Evolutionary conservation across 257 asterid genomes (phyloP).

Genomic region (Vinca minor): DNA sequence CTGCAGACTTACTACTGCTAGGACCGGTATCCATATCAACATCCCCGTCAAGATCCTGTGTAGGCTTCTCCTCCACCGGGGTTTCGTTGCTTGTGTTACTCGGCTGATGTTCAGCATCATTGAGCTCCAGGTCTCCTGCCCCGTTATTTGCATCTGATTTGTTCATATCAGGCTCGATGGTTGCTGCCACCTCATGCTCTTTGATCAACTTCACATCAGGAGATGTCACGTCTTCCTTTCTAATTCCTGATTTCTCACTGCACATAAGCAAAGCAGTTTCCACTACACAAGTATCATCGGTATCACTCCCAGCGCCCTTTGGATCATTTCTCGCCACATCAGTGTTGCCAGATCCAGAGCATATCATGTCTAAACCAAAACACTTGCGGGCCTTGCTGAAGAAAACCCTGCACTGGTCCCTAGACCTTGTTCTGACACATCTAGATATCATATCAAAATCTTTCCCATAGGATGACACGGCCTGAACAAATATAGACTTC

Average conservation of each 20-base stretch:
- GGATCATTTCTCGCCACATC: slow-evolving; percentile 29
- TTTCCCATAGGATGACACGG: slow-evolving; percentile 65
- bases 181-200: slow-evolving; percentile 26
- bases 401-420: slow-evolving; percentile 81
- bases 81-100: slow-evolving; percentile 20
- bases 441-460: slow-evolving; percentile 67
- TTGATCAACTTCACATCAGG: too few species aligned
- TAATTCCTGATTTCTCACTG: too few species aligned
- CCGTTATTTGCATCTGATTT: slow-evolving; percentile 23
- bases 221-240: too few species aligned
- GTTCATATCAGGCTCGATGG: slow-evolving; percentile 35
- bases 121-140: slow-evolving; percentile 26
- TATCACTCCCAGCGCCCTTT: slow-evolving; percentile 56
- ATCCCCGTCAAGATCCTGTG: slow-evolving; percentile 27
- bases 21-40: slow-evolving; percentile 21
- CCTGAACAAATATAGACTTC: slow-evolving; percentile 59
- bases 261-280: too few species aligned
- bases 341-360: slow-evolving; percentile 27
- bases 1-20: slow-evolving; percentile 13
- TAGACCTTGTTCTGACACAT: slow-evolving; percentile 54
- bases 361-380: slow-evolving; percentile 58
- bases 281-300: slow-evolving; percentile 57
- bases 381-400: slow-evolving; percentile 83
- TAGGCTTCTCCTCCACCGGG: slow-evolving; percentile 26
- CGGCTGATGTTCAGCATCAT: slow-evolving; percentile 24